Base-by-base conservation (phyloP, 2,329 filamentous ascomycete genomes). In the Alternaria rosae region DNA sequence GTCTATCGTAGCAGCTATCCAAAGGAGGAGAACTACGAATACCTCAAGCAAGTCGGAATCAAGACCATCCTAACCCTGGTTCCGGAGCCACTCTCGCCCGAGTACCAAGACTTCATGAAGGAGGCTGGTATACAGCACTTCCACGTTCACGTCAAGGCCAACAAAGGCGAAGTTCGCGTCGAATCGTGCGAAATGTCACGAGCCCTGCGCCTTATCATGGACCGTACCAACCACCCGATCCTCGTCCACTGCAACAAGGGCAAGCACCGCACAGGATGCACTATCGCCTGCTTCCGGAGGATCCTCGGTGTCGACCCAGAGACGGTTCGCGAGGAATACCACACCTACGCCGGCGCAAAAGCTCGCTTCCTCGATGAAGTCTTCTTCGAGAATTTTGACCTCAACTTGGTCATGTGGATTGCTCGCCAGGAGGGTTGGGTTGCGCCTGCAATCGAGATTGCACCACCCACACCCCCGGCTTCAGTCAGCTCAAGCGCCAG, bases 161-260 rank as follows among this genome's bases (percentile, higher is more conserved):
- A 96, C 68, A 97, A 97, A 79, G 93, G 94, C 52, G 79, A 82
- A 25, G 77, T 83, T 70, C 69, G 70, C 26, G 70, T 81, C 9
- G 70, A 75, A 20, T 68, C 70, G 17, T 76, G 73, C 53, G 70
- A 89, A 25, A 92, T 97, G 85, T 85, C 86, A 64, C 82, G 87
- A 8, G 92, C 94, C 47, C 84, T 97, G 23, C 83, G 86, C 12
- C 82, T 94, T 43, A 86, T 94, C 42, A 84, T 94, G 55, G 87
- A 96, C 73, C 85, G 85, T 51, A 80, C 84, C 32, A 93, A 96
- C 65, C 89, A 95, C 68, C 94, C 94, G 0, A 80, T 97, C 11
- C 84, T 97, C 41, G 86, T 97, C 48, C 94, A 97, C 79, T 97
- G 94, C 85, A 97, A 97, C 76, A 94, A 97, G 70, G 94, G 94